These are phyloP conservation scores for Neofusicoccum sp. DNA, from an alignment of 2,329 filamentous ascomycete species.

Conservation along the genomic window DNA sequence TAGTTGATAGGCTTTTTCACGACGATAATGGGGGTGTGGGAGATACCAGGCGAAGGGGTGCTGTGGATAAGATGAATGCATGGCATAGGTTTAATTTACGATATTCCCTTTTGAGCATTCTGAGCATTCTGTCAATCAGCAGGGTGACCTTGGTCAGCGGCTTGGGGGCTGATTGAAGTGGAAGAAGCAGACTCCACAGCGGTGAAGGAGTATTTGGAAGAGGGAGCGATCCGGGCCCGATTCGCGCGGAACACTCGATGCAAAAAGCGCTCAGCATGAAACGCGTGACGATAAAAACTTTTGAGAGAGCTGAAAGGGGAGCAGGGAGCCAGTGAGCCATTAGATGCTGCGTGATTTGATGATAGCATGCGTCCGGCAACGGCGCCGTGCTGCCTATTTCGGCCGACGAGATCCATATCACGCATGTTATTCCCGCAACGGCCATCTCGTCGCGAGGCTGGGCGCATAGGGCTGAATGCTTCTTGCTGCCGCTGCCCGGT, in stretches of 20 bases:
- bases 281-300: conserved; percentile 4
- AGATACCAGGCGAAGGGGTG: conserved; percentile 1
- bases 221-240: background rate
- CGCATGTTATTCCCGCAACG: background rate
- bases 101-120: too few species aligned
- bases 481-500: background rate
- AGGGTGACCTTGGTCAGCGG: too few species aligned
- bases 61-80: background rate
- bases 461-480: conserved; percentile 1
- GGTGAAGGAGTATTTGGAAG: conserved; percentile 2
- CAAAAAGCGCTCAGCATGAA: background rate
- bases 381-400: background rate
- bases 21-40: background rate
- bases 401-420: background rate
- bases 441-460: background rate
- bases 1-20: background rate
- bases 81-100: too few species aligned
- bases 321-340: conserved; percentile 5
- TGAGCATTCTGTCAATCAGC: background rate
- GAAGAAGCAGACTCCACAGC: background rate
- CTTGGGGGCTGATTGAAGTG: background rate
- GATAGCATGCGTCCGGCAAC: background rate
- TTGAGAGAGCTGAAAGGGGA: conserved; percentile 1
- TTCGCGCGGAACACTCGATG: conserved; percentile 1
- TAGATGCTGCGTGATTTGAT: conserved; percentile 9